Conservation (phyloP, 495 filamentous ascomycete genomes). For the Tuber aestivum region DNA sequence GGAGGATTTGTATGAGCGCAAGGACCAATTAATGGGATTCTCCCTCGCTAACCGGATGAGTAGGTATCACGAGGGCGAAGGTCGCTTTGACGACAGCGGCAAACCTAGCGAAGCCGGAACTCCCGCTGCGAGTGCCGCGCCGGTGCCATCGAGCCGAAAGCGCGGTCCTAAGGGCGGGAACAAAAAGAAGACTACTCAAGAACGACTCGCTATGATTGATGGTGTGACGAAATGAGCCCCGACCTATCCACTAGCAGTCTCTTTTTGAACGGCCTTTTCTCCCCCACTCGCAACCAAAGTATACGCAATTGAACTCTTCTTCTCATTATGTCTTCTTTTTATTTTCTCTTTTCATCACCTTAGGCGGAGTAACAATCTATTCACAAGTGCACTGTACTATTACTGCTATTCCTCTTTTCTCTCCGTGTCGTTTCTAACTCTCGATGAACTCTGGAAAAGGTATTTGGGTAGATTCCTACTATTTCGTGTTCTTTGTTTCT, state of each 20-base stretch:
- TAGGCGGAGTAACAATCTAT: not conserved
- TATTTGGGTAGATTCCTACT: conserved; percentile 6
- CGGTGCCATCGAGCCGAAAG: conserved; percentile 33
- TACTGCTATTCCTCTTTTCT: not conserved
- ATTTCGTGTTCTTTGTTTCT: not conserved
- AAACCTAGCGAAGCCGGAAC: conserved; percentile 41
- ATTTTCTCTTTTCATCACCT: not conserved
- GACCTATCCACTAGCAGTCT: not conserved
- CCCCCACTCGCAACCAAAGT: not conserved
- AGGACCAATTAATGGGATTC: not conserved
- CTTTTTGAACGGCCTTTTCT: not conserved
- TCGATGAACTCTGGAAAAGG: not conserved
- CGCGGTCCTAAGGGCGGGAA: conserved; percentile 40
- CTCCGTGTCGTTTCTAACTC: conserved; percentile 1
- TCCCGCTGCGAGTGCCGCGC: conserved; percentile 30
- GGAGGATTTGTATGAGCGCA: conserved; percentile 37
- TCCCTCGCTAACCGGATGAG: not conserved
- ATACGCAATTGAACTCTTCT: not conserved
- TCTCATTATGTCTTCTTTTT: not conserved
- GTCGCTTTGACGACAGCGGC: conserved; percentile 39
- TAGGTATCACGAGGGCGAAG: conserved; percentile 42
- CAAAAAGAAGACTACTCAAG: conserved; percentile 43
- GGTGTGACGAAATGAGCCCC: conserved; percentile 33
- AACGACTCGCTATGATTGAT: conserved; percentile 42
- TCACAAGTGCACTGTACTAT: conserved; percentile 1